Evolutionary conservation across 345 rosid species (phyloP).

Genomic region (Geranium brycei): DNA sequence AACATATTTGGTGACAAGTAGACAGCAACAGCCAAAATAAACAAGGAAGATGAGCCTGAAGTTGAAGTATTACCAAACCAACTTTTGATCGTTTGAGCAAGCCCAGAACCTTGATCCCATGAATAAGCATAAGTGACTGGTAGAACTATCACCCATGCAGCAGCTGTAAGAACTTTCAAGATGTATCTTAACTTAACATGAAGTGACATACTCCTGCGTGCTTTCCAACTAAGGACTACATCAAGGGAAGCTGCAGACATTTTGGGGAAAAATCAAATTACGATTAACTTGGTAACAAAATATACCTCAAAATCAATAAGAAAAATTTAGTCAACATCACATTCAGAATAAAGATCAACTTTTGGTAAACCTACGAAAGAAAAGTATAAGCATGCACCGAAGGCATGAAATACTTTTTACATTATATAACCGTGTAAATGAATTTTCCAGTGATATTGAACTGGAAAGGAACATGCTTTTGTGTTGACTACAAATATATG

Average conservation of each 20-base stretch:
- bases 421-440: no score
- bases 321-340: background rate
- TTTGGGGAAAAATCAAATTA: slow-evolving; percentile 6
- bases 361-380: background rate
- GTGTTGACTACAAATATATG: background rate
- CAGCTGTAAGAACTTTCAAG: slow-evolving; percentile 85
- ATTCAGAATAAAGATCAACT: background rate
- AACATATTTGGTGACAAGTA: slow-evolving; percentile 92
- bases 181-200: slow-evolving; percentile 92
- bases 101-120: slow-evolving; percentile 79
- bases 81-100: slow-evolving; percentile 81
- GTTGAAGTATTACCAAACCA: slow-evolving; percentile 63
- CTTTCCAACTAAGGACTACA: slow-evolving; percentile 86
- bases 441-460: background rate
- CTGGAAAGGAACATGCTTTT: background rate
- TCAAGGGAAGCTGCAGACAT: slow-evolving; percentile 76
- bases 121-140: slow-evolving; percentile 92
- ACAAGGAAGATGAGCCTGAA: slow-evolving; percentile 63
- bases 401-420: background rate
- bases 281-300: background rate
- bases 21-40: slow-evolving; percentile 65
- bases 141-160: slow-evolving; percentile 83
- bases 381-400: no score
- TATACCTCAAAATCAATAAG: background rate
- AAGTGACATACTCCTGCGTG: slow-evolving; percentile 74